Evolutionary conservation across 1,284 basidiomycete species (phyloP).

Genomic region (Malassezia cuniculi): DNA sequence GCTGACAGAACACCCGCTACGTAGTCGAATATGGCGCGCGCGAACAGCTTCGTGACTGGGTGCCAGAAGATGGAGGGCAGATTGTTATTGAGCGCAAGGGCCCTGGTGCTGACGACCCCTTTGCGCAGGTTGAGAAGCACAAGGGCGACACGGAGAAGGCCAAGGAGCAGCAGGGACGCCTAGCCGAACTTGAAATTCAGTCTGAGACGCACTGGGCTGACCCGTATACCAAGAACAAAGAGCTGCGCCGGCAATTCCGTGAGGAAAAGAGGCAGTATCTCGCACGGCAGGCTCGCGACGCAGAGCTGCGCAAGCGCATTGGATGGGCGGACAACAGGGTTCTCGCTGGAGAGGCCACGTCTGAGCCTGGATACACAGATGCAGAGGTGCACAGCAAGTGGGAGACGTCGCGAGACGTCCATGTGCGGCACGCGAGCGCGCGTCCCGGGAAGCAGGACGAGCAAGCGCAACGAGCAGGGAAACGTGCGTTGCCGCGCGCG

Average conservation of each 20-base stretch:
- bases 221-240: constrained; percentile 65
- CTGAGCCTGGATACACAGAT: constrained; percentile 1
- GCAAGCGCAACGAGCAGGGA: no score
- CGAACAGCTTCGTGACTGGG: constrained; percentile 86
- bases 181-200: constrained; percentile 62
- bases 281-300: constrained; percentile 57
- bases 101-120: constrained; percentile 58
- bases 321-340: constrained; percentile 21
- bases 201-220: constrained; percentile 66
- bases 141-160: constrained; percentile 62
- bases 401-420: no score
- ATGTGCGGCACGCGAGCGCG: no score
- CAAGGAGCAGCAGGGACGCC: constrained; percentile 58
- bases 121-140: constrained; percentile 75
- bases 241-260: constrained; percentile 66
- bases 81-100: constrained; percentile 67
- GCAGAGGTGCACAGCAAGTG: neutral
- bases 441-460: no score
- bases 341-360: constrained; percentile 7
- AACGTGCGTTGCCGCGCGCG: no score
- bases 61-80: constrained; percentile 86
- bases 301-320: constrained; percentile 53
- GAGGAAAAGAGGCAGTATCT: constrained; percentile 67
- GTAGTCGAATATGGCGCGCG: constrained; percentile 79
- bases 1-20: constrained; percentile 71